Evolutionary conservation across 148 eudicot species (phyloP).

Genomic region (Chenopodium quinoa): DNA sequence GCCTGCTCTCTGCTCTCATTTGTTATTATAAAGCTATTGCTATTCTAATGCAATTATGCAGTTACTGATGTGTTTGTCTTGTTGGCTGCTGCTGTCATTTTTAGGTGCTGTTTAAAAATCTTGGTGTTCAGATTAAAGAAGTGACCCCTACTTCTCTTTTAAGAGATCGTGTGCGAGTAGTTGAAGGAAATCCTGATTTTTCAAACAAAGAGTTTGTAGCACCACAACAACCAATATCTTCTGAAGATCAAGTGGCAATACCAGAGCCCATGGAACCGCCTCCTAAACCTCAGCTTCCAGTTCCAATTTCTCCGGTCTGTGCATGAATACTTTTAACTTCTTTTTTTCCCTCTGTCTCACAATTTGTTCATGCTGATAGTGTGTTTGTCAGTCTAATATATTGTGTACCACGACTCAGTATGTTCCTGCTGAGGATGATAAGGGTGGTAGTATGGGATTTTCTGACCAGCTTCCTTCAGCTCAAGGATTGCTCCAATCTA

Average conservation of each 20-base stretch:
- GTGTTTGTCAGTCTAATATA: background rate
- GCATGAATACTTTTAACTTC: background rate
- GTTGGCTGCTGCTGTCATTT: slow-evolving; percentile 17
- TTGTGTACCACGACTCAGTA: slow-evolving; percentile 39
- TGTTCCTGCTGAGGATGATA: slow-evolving; percentile 78
- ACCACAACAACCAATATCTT: slow-evolving; percentile 45
- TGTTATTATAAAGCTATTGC: background rate
- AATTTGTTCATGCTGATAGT: background rate
- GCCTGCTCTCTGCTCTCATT: background rate
- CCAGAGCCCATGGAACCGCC: slow-evolving; percentile 56
- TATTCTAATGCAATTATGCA: background rate
- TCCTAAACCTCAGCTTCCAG: slow-evolving; percentile 56
- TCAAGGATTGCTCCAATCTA: slow-evolving; percentile 61
- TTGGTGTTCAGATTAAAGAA: slow-evolving; percentile 72
- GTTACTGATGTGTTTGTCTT: background rate
- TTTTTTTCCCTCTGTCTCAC: background rate
- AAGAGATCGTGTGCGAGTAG: slow-evolving; percentile 65
- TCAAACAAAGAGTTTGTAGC: slow-evolving; percentile 75
- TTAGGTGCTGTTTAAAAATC: slow-evolving; percentile 89
- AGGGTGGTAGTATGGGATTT: slow-evolving; percentile 59
- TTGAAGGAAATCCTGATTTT: slow-evolving; percentile 93
- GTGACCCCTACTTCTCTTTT: slow-evolving; percentile 75
- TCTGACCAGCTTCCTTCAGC: slow-evolving; percentile 81
- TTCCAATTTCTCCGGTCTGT: slow-evolving; percentile 65
- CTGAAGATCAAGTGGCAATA: slow-evolving; percentile 30